Percentiles rank a stretch among this genome's conserved stretches.
These are phyloP conservation scores for Cryphonectria nitschkei DNA, from an alignment of 2,329 filamentous ascomycete genomes.

Conservation along the genomic window DNA sequence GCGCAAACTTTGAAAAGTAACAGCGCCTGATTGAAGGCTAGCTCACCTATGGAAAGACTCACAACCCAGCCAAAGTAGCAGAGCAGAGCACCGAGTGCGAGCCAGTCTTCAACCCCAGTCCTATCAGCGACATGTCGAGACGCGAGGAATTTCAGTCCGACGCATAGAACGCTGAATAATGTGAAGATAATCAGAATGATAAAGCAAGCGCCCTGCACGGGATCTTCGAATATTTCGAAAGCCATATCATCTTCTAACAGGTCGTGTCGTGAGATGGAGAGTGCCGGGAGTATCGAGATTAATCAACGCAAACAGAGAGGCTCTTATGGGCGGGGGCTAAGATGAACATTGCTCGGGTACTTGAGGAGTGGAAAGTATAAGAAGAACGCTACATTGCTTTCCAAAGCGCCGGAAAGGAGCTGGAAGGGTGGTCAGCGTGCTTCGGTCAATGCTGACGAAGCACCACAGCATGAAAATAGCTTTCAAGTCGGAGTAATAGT, in stretches of 20 bases:
- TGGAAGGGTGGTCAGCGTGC: background rate
- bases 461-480: background rate
- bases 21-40: background rate
- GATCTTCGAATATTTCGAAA: background rate
- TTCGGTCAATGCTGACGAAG: background rate
- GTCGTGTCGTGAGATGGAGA: background rate
- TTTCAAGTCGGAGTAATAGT: background rate
- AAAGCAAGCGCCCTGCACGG: background rate
- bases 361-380: background rate
- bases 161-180: background rate
- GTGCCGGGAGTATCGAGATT: background rate
- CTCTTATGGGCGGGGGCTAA: background rate
- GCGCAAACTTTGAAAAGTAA: background rate
- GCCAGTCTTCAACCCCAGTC: background rate
- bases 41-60: background rate
- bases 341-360: background rate
- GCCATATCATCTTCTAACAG: background rate
- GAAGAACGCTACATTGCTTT: background rate
- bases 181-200: background rate
- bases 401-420: background rate
- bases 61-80: background rate
- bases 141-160: background rate
- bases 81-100: background rate
- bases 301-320: background rate
- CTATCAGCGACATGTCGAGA: background rate